Evolutionary conservation across 2,329 filamentous ascomycete species (phyloP), one percentile per base, ranked within the genome.

Genomic region (Fusarium sp.): DNA sequence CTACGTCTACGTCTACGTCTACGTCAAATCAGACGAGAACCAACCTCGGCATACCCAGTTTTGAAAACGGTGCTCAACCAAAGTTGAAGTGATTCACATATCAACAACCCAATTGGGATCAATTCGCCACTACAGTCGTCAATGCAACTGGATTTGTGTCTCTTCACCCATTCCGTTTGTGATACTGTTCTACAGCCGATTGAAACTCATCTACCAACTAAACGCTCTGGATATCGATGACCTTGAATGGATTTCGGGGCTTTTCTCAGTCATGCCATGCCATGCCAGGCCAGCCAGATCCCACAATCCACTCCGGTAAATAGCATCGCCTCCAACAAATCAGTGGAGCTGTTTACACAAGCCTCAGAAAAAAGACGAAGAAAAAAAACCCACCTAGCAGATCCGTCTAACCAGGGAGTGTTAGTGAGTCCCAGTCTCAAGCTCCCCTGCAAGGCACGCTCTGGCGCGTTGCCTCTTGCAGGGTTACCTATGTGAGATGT

Each of bases 381-480:
- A 53, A 33, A 28, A 21, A 38, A 59, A 56, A 49, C 28, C 12
- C 24, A 16, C 31, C 35, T 41, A 26, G 50, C 49, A 26, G 21
- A 56, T 38, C 52, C 64, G 67, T 44, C 64, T 56, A 57, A 50
- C 61, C 16, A 29, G 6, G 4, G 8, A 31, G 57, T 29, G 23
- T 43, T 35, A 41, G 20, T 23, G n/a, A 52, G 49, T 52, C 49
- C 60, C 24, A 52, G 49, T 52, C 49, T 65, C 24, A 35, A 60
- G 49, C 59, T 54, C 63, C 68, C 68, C 68, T 70, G 68, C 68
- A 71, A 68, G 59, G 61, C 58, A 62, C 48, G 42, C 67, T 58
- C 63, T 61, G 46, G 59, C 59, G 53, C 46, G 38, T 54, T 57
- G 53, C 57, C 57, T 48, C 52, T 54, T 50, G 53, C 53, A 70